Evolutionary conservation across 2,329 filamentous ascomycete species (phyloP), one percentile per base, ranked within the genome.

Genomic region (Falciphora oryzae): DNA sequence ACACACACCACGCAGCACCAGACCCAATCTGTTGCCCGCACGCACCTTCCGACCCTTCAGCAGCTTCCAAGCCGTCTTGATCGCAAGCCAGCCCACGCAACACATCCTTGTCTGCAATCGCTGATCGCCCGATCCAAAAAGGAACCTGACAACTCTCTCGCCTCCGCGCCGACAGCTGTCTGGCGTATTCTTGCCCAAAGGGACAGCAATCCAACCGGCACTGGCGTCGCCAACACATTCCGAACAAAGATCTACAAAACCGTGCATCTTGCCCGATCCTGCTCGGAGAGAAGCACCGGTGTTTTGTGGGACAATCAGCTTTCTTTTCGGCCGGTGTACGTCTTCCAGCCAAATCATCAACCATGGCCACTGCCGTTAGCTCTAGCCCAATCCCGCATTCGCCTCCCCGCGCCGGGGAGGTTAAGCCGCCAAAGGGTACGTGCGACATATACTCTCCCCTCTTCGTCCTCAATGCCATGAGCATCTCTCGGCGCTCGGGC

Each of bases 391-490:
- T 76, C 32, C 67, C 75, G 62, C 80, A 81, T 67, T 76, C 77
- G 63, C 79, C 81, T 68, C 77, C 78, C 28, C 73, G 74, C 32
- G 75, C 73, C 50, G 44, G 44, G 22, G 74, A 78, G 67, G 72
- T 70, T 63, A 77, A 79, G 69, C 76, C 80, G 60, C 81, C 81
- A 65, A 81, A 77, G 69, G 81, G 81, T 82, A 70, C 65, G 75
- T 53, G 44, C 22, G 66, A n/a, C 13, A 18, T 56, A 2, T 13
- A 27, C 32, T 61, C 2, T 32, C 22, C 2, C 25, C 18, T 14
- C n/a, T 27, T 11, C 50, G 11, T 2, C 32, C 56, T 25, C 44
- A 27, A 4, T 13, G 18, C 32, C 59, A 18, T n/a, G 38, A 44
- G 28, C 16, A 32, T 25, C 22, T 63, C 2, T 57, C 14, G 25